Percentiles rank a stretch among this genome's conserved stretches.
phyloP scores from a whole-genome alignment of 108 stramenopile genomes.

The Nitzschia sp. region DNA sequence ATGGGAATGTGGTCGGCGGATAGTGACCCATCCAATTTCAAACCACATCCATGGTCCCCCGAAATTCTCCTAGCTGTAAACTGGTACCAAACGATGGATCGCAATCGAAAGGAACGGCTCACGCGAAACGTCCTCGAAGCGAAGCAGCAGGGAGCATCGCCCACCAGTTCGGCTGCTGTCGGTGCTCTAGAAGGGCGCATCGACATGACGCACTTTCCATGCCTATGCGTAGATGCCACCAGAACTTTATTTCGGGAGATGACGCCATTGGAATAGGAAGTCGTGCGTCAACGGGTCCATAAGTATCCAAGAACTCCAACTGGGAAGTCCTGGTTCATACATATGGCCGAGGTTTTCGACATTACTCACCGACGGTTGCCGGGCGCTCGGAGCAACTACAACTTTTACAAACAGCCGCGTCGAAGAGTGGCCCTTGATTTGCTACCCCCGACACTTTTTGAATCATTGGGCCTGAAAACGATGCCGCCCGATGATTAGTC shows the following conservation, averaged over 20 bases:
- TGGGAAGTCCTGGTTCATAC: constrained; percentile 86
- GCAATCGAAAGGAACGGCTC: constrained; percentile 31
- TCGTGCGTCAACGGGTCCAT: constrained; percentile 66
- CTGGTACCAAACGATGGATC: constrained; percentile 46
- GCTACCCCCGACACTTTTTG: constrained; percentile 72
- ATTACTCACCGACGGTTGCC: constrained; percentile 52
- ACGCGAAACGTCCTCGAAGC: not conserved
- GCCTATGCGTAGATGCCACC: constrained; percentile 79
- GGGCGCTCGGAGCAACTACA: not conserved
- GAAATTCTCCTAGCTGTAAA: constrained; percentile 59
- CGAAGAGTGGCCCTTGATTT: constrained; percentile 78
- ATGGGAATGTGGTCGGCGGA: constrained; percentile 63
- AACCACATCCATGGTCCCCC: constrained; percentile 61
- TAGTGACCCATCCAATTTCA: no score
- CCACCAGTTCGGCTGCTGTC: not conserved
- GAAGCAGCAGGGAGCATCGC: constrained; percentile 4
- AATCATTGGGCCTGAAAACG: constrained; percentile 57
- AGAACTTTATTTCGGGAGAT: constrained; percentile 77
- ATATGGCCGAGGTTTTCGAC: constrained; percentile 73
- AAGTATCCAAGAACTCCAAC: constrained; percentile 59
- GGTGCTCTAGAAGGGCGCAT: constrained; percentile 43
- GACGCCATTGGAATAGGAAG: constrained; percentile 83
- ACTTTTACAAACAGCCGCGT: constrained; percentile 46
- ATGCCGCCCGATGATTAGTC: not conserved
- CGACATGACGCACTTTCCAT: constrained; percentile 69